Base-by-base conservation (phyloP, 176 grass and related monocot species). In the Oryza coarctata region DNA sequence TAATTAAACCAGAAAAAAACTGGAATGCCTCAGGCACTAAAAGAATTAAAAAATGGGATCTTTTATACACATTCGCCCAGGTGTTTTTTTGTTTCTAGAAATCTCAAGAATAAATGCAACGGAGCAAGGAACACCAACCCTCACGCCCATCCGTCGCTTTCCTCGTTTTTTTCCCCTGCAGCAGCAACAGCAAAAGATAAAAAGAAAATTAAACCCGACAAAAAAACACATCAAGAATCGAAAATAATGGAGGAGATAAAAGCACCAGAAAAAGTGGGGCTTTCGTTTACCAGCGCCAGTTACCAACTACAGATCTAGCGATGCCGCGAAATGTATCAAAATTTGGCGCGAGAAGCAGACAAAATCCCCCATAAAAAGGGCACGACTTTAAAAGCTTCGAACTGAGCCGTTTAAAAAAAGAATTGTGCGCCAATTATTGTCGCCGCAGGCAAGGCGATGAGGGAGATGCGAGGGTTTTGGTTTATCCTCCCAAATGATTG, bases 61-160 rank as follows among this genome's bases (percentile, higher is more conserved):
- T 85, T 85, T 81, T 64, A 68, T 87, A 67, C 79, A 63, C 65
- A 72, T 62, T 87, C 68, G 64, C 40, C 40, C 62, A 67, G 25
- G 66, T 71, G 28, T 68, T 50, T 85, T 85, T 69, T 83, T 26
- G 34, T 39, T 62, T 27, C n/a, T n/a, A 55, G 49, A 68, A 90
- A 70, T 75, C 68, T 14, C 68, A 70, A 80, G 87, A 88, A 86
- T 93, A 87, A 91, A 91, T 93, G 81, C 81, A 78, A 63, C 68
- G 64, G 57, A 52, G 80, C 67, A 65, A 72, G 69, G 87, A 85
- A 60, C 74, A 78, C 89, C 90, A 86, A 99, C 97, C 97, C 94
- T 89, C 75, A 75, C 78, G 60, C 78, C 80, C 87, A 94, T 92
- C 87, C 84, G 81, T 99, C 91, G 80, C 93, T 95, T 91, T 99